phyloP scores from a whole-genome alignment of 1,284 basidiomycete species.

The Pseudozyma tsukubaensis region DNA sequence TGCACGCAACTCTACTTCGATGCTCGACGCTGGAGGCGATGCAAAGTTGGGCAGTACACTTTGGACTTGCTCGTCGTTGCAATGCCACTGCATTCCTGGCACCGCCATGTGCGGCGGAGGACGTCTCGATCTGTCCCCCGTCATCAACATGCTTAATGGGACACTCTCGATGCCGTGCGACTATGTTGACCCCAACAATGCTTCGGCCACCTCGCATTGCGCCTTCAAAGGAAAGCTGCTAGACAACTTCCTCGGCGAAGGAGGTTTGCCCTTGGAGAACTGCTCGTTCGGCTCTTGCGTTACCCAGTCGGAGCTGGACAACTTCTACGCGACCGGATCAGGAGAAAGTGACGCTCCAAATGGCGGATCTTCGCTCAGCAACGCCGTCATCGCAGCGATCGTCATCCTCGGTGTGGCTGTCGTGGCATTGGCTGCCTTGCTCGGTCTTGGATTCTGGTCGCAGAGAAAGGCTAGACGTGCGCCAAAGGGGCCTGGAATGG shows the following conservation, averaged over 20 bases:
- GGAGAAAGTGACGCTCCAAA: slow-evolving; percentile 12
- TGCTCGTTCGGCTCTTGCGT: slow-evolving; percentile 56
- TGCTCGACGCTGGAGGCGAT: slow-evolving; percentile 16
- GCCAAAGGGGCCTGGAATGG: slow-evolving; percentile 19
- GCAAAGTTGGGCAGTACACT: slow-evolving; percentile 34
- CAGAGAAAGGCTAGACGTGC: slow-evolving; percentile 34
- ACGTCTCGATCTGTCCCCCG: slow-evolving; percentile 37
- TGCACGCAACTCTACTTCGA: slow-evolving; percentile 39
- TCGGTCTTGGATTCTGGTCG: slow-evolving; percentile 36
- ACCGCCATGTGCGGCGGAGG: slow-evolving; percentile 51
- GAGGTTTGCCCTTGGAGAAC: slow-evolving; percentile 47
- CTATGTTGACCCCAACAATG: slow-evolving; percentile 49
- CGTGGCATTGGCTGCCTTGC: slow-evolving; percentile 25
- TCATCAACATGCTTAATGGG: slow-evolving; percentile 57
- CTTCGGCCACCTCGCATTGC: slow-evolving; percentile 31
- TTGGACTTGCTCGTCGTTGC: slow-evolving; percentile 49
- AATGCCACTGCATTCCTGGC: slow-evolving; percentile 60
- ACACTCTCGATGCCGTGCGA: slow-evolving; percentile 58
- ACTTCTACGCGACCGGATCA: slow-evolving; percentile 33
- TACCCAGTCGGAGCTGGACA: slow-evolving; percentile 44
- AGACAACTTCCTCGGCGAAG: slow-evolving; percentile 48
- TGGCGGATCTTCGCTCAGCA: slow-evolving; percentile 31
- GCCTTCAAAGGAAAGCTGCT: slow-evolving; percentile 50
- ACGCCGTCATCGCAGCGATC: slow-evolving; percentile 53
- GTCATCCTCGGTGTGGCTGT: slow-evolving; percentile 50